phyloP scores from a whole-genome alignment of 192 early-diverging fungal genomes.

The Podila minutissima region DNA sequence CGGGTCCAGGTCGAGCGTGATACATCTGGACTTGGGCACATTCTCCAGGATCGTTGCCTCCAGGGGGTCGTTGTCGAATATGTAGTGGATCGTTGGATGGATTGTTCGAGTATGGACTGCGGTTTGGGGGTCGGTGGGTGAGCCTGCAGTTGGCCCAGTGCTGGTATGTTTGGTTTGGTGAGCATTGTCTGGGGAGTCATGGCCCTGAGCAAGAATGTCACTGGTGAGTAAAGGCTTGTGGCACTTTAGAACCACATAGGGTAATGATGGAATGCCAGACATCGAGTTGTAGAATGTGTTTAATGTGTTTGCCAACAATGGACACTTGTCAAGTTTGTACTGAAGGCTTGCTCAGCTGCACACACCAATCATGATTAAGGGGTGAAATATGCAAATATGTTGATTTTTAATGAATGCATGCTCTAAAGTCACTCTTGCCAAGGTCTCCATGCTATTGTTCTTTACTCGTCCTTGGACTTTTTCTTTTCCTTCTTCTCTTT shows the following conservation, averaged over 20 bases:
- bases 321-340: too few relatives aligned
- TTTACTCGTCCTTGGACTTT: constrained; percentile 7
- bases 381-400: background rate
- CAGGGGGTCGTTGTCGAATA: constrained; percentile 42
- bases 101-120: constrained; percentile 17
- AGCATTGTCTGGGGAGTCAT: background rate
- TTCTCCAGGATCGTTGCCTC: constrained; percentile 40
- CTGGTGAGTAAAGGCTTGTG: constrained; percentile 18
- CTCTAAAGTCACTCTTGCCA: background rate
- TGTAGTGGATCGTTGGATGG: constrained; percentile 35
- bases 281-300: background rate
- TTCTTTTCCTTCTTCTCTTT: constrained; percentile 15
- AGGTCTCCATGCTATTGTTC: background rate
- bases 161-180: background rate
- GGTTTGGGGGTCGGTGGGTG: background rate
- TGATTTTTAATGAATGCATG: background rate
- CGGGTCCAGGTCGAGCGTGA: constrained; percentile 40
- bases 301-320: background rate
- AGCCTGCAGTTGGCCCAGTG: background rate
- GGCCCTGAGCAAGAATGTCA: constrained; percentile 11
- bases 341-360: background rate
- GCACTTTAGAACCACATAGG: constrained; percentile 30
- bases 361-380: background rate
- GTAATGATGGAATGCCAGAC: constrained; percentile 24
- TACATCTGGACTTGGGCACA: constrained; percentile 32